Percentiles rank a stretch among this genome's conserved stretches.
Evolutionary conservation across 257 asterid genomes (phyloP).

Genomic region (Petunia secreta): DNA sequence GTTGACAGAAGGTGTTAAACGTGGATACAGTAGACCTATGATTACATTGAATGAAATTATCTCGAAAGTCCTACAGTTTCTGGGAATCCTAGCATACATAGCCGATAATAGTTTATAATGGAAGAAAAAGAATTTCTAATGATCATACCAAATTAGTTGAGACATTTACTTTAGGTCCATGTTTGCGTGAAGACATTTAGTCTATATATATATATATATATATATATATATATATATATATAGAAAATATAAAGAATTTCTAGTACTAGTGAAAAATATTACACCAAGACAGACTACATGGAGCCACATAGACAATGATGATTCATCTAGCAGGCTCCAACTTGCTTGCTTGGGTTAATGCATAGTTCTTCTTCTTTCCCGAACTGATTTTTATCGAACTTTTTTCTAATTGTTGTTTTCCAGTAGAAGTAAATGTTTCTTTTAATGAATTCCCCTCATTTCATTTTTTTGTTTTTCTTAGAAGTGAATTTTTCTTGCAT

Average conservation of each 20-base stretch:
- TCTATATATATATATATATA: background rate
- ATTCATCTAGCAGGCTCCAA: background rate
- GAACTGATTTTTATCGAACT: background rate
- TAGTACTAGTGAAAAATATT: background rate
- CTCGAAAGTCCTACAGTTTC: background rate
- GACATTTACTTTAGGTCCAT: background rate
- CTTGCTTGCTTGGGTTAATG: background rate
- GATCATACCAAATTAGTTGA: background rate
- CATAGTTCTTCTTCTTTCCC: background rate
- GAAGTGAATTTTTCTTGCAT: too few species aligned
- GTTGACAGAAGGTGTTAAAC: background rate
- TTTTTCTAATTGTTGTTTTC: background rate
- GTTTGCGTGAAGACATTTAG: background rate
- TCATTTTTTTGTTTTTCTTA: background rate
- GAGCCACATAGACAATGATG: background rate
- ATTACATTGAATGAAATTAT: too few species aligned
- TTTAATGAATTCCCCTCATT: background rate
- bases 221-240: too few species aligned
- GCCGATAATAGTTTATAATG: background rate
- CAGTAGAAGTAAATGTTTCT: background rate
- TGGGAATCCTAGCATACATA: background rate
- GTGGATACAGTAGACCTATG: too few species aligned
- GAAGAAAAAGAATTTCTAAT: background rate
- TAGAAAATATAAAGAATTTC: too few species aligned
- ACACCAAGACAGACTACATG: background rate